Conservation (phyloP, 306 rosid species). For the Pyrus pyrifolia region DNA sequence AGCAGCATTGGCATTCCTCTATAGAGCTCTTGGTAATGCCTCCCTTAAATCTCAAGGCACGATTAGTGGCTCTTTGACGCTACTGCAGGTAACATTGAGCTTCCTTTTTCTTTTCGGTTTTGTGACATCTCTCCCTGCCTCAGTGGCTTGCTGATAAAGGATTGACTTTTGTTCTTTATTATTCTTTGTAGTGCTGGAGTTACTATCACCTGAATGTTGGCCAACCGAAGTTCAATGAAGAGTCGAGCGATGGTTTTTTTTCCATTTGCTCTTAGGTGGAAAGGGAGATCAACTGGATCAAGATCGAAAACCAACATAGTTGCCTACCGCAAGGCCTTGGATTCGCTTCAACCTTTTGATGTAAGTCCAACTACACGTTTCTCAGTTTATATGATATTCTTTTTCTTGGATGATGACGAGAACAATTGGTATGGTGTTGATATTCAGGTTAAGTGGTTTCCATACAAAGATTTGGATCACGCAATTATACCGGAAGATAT, state of each 20-base stretch:
- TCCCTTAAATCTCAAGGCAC: conserved; percentile 85
- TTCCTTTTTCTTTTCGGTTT: background rate
- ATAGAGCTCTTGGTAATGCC: conserved; percentile 84
- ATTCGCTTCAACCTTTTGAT: conserved; percentile 57
- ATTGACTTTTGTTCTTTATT: background rate
- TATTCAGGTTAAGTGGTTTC: conserved; percentile 66
- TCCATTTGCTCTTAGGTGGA: conserved; percentile 79
- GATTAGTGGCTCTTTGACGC: conserved; percentile 77
- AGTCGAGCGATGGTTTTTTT: conserved; percentile 40
- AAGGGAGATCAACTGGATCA: conserved; percentile 60
- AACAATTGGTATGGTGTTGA: conserved; percentile 17
- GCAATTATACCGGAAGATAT: conserved; percentile 58
- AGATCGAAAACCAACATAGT: conserved; percentile 57
- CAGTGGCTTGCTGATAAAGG: conserved; percentile 6
- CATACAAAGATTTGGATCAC: conserved; percentile 59
- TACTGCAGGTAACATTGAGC: conserved; percentile 50
- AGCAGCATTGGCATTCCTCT: conserved; percentile 84
- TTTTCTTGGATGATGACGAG: background rate
- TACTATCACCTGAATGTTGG: conserved; percentile 74
- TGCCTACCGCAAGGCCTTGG: conserved; percentile 78
- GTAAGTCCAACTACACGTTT: conserved; percentile 34
- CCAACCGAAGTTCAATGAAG: conserved; percentile 67
- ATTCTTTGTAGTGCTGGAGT: conserved; percentile 60
- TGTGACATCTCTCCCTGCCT: background rate
- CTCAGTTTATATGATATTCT: background rate